phyloP scores from a whole-genome alignment of 2,329 filamentous ascomycete species.

The Alternaria atra region DNA sequence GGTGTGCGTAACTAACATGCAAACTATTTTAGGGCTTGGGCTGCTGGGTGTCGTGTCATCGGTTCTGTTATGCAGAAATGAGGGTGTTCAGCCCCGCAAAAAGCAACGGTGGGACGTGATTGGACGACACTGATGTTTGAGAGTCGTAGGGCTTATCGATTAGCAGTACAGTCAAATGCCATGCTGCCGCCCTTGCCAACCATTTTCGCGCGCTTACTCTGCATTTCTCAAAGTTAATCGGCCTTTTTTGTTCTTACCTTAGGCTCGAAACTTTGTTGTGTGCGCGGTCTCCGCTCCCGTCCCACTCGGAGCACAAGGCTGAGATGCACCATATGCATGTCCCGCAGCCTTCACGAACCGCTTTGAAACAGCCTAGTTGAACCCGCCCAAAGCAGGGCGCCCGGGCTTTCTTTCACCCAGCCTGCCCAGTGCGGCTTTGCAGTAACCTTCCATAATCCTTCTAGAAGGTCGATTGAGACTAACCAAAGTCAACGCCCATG shows the following conservation, averaged over 20 bases:
- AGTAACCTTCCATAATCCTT: conserved; percentile 21
- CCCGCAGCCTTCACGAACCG: conserved; percentile 12
- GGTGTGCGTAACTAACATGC: conserved; percentile 1
- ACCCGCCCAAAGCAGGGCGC: conserved; percentile 8
- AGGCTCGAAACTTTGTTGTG: not conserved
- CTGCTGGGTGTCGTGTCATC: conserved; percentile 17
- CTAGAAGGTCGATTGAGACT: conserved; percentile 23
- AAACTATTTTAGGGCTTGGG: conserved; percentile 16
- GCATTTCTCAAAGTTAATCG: not conserved
- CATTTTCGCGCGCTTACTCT: not conserved
- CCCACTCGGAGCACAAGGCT: conserved; percentile 9
- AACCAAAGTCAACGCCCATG: conserved; percentile 9
- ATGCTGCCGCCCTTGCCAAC: conserved; percentile 2
- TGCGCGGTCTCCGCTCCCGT: conserved; percentile 6
- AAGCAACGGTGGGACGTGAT: conserved; percentile 10
- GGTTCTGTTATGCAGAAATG: conserved; percentile 19
- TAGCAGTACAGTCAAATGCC: not conserved
- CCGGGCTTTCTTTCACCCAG: conserved; percentile 8
- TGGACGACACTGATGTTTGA: not conserved
- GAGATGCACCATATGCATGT: conserved; percentile 6
- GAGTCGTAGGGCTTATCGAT: conserved; percentile 10
- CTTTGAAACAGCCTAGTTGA: conserved; percentile 27
- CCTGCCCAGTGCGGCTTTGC: conserved; percentile 1
- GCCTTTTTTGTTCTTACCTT: not conserved
- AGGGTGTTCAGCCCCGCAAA: conserved; percentile 25